Evolutionary conservation across 495 filamentous ascomycete species (phyloP), one percentile per base, ranked within the genome.

Genomic region (Aspergillus heteromorphus): DNA sequence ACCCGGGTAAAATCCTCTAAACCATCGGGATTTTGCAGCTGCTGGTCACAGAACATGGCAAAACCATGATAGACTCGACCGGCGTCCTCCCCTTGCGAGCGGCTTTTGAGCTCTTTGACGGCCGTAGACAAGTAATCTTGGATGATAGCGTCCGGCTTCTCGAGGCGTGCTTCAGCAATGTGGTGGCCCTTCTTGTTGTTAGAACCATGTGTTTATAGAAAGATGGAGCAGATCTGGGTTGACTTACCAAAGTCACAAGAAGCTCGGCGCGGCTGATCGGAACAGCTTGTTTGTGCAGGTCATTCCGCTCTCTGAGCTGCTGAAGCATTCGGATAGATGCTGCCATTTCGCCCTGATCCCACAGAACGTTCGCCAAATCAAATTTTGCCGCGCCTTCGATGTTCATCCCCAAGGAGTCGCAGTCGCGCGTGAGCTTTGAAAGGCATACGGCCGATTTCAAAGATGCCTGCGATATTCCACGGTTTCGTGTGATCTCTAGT

Each of bases 31-130:
- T 91, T 92, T 54, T 95, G 84, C 11, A 97, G 74, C 64, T 97
- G 93, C 58, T 87, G 84, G 65, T 99, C 92, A 65, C 93, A 99
- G 62, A 97, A 99, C 49, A 83, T 82, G 49, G 93, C 93, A 67
- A 96, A 97, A 57, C 93, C 88, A 65, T 97, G 90, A 60, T 88
- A 97, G 8, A 97, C 95, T 60, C 87, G 79, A 6, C 92, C 91
- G 6, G 92, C 88, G 49, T 89, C 86, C 57, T 83, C 78, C 8
- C 88, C 86, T 36, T 86, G 79, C 1, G 66, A 78, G 48, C 79
- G 80, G n/a, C 82, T 84, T 63, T 78, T 83, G 25, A 99, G 71
- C 58, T 92, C 87, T 60, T 85, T 86, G 34, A 97, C 84, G 2
- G 93, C 91, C 6, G 87, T 85, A 25, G 83, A 80, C 6, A 99